These are phyloP conservation scores for Nakazawaea ernobii DNA, from an alignment of 805 yeast species.

Conservation along the genomic window DNA sequence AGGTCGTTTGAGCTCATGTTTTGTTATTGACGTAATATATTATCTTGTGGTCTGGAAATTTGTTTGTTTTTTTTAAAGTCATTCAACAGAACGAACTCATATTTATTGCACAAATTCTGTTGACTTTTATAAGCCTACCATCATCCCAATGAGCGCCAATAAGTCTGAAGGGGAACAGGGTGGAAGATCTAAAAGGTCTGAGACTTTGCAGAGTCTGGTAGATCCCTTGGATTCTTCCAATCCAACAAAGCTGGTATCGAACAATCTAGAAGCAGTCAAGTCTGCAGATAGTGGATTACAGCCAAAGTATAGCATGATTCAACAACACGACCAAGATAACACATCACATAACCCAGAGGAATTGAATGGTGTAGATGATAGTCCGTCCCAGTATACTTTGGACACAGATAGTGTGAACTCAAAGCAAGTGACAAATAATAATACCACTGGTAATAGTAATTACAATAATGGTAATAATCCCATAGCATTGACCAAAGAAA, in stretches of 20 bases:
- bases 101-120: no score
- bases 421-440: neutral
- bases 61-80: no score
- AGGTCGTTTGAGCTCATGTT: neutral
- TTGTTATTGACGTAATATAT: no score
- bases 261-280: neutral
- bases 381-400: neutral
- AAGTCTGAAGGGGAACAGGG: neutral
- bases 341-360: no score
- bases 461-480: neutral
- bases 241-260: neutral
- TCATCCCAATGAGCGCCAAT: no score
- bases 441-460: no score
- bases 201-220: neutral
- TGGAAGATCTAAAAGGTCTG: neutral
- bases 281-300: neutral
- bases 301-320: no score
- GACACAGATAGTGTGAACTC: neutral
- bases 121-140: no score
- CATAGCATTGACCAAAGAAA: neutral
- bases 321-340: no score
- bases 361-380: neutral
- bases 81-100: no score
- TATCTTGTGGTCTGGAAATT: no score
- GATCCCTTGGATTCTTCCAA: conserved; percentile 3